These are phyloP conservation scores for Ormosia emarginata DNA, from an alignment of 306 rosid species.

Conservation along the genomic window DNA sequence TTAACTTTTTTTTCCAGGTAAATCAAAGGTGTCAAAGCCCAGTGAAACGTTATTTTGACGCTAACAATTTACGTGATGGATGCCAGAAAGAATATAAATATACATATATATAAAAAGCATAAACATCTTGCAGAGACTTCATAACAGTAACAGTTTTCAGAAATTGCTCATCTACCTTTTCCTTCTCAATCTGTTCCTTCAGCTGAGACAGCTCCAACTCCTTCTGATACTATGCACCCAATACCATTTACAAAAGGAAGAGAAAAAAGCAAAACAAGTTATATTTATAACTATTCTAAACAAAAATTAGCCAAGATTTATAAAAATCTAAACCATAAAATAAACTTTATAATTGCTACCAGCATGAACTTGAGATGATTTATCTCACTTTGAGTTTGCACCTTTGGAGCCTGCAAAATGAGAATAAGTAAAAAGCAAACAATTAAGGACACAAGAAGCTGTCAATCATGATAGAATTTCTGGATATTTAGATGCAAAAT, in stretches of 20 bases:
- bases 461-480: constrained; percentile 14
- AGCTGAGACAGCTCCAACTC: constrained; percentile 74
- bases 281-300: constrained; percentile 11
- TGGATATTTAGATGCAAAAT: background rate
- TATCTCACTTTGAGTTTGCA: constrained; percentile 55
- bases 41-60: background rate
- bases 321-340: constrained; percentile 15
- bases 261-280: constrained; percentile 17
- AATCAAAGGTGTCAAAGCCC: background rate
- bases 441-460: constrained; percentile 22
- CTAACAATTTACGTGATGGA: background rate
- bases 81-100: background rate
- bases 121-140: background rate
- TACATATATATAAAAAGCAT: background rate
- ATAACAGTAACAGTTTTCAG: background rate
- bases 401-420: constrained; percentile 47
- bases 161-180: constrained; percentile 59
- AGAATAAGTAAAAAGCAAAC: constrained; percentile 20
- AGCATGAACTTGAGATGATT: constrained; percentile 72
- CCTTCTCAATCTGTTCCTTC: constrained; percentile 79
- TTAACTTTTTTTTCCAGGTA: background rate
- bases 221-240: constrained; percentile 63
- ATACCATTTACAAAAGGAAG: constrained; percentile 18
- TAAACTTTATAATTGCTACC: constrained; percentile 49
- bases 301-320: background rate